Base-by-base conservation (phyloP, 371 early-diverging fungal species). In the Saksenaea oblongispora region DNA sequence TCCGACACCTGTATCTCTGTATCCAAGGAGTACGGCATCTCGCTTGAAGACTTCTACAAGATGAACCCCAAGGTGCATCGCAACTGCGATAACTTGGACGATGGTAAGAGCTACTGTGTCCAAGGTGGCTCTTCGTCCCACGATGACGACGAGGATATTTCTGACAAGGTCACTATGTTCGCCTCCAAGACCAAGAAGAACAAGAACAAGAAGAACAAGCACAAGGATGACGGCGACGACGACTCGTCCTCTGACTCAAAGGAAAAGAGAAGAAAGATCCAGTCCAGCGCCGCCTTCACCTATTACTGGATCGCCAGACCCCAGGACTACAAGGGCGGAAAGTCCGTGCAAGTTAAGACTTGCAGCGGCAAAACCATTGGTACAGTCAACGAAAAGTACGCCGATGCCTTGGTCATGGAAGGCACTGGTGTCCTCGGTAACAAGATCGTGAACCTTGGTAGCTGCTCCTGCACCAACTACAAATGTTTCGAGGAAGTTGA, bases 241-340 rank as follows among this genome's bases (percentile, higher is more conserved):
- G 66, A 62, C 44, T 55, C 44, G 0, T 31, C 62, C 42, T 66
- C 67, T 13, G 56, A 59, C 14, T 51, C 54, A 3, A 66, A 64
- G 27, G 70, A 66, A 26, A 67, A 70, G 44, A 69, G 79, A 26
- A 78, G 75, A 70, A 61, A 71, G 56, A 60, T 82, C 42, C 82
- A 82, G 63, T 64, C 62, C 42, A 37, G 56, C 11, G 62, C 75
- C 54, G 77, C 70, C 9, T 75, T 82, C 59, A 82, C 82, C 18
- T 82, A 82, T 58, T 82, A 82, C 72, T 82, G 82, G 82, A 82
- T 78, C 58, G 82, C 82, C 54, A 69, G 70, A 28, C 73, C 70
- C 13, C 62, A 67, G 27, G 75, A 76, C 42, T 76, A 78, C 63
- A 61, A 64, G 34, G 62, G 60, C 5, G 75, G 78, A 10, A 71